Evolutionary conservation across 129 eudicot genomes (phyloP).

Genomic region (Artemisia argyi): DNA sequence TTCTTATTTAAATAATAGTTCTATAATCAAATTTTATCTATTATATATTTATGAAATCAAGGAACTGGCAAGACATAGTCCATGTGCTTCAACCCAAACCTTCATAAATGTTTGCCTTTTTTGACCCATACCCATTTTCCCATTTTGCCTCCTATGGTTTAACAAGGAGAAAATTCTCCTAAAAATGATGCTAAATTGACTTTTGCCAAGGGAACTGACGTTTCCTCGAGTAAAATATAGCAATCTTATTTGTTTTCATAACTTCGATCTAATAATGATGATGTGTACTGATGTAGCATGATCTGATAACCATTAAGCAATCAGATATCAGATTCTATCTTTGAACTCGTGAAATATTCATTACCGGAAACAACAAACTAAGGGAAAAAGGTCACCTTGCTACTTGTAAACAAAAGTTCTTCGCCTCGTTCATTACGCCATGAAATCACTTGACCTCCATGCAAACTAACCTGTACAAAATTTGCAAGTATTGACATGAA

Average conservation of each 20-base stretch:
- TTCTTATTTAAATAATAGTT: no score
- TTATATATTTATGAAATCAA: not conserved
- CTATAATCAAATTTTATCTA: not conserved
- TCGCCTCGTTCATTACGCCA: constrained; percentile 91
- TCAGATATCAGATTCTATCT: constrained; percentile 1
- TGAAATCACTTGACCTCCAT: constrained; percentile 85
- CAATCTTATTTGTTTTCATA: no score
- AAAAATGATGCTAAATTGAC: no score
- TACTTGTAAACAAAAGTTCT: constrained; percentile 83
- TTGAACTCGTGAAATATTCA: not conserved
- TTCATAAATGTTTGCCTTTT: not conserved
- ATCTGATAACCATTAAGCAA: not conserved
- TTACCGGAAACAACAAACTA: no score
- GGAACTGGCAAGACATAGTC: not conserved
- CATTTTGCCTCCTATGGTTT: not conserved
- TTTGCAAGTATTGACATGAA: not conserved
- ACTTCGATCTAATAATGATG: not conserved
- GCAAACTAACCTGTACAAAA: constrained; percentile 69
- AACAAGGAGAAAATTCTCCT: not conserved
- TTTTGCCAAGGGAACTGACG: no score
- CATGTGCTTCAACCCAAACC: not conserved
- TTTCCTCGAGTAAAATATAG: no score
- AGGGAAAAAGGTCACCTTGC: constrained; percentile 53
- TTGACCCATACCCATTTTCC: not conserved
- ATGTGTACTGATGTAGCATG: not conserved